Evolutionary conservation across 352 stramenopile genomes (phyloP), one percentile per base, ranked within the genome.

Genomic region (Phytophthora pluvialis): DNA sequence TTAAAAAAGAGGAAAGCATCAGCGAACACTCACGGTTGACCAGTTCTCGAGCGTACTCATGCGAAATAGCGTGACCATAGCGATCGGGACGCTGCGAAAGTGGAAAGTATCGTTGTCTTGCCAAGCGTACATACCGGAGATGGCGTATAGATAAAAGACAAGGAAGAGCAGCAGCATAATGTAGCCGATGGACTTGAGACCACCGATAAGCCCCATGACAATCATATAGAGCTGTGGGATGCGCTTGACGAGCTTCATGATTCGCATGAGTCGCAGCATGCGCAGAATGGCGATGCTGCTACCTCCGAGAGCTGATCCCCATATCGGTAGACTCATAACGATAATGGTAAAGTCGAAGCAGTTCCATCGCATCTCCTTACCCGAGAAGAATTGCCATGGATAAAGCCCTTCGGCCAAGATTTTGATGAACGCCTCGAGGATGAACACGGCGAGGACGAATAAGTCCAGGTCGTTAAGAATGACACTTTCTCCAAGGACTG

Each of bases 221-320:
- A 97, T 95, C 75, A 97, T 92, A 60, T 91, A 91, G n/a, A 97
- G 76, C 70, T 96, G 86, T 13, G 90, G 90, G 21, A 97, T 78
- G 6, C 83, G 76, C 73, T 97, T 96, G 47, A 97, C 86, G 3
- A 97, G 78, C 50, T 97, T 97, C 75, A 97, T 89, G 62, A 97
- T 93, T 25, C 89, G 86, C 72, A 97, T 81, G 3, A 97, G 66
- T 31, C 91, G 81, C 12, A 97, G 67, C 74, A 97, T 89, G 4
- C 89, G 77, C 44, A 97, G 68, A 59, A 97, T 89, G 15, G 76
- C 79, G 39, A 97, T 88, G 60, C 86, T 94, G 39, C 79, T 77
- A 10, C 85, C 86, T 15, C 81, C 83, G 9, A 91, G 62, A 32
- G 77, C 77, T 1, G 81, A 88, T 5, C 81, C 83, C 81, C 80